Percentiles rank a stretch among this genome's conserved stretches.
Conservation (phyloP, 345 rosid species). For the Eucalyptus pauciflora region DNA sequence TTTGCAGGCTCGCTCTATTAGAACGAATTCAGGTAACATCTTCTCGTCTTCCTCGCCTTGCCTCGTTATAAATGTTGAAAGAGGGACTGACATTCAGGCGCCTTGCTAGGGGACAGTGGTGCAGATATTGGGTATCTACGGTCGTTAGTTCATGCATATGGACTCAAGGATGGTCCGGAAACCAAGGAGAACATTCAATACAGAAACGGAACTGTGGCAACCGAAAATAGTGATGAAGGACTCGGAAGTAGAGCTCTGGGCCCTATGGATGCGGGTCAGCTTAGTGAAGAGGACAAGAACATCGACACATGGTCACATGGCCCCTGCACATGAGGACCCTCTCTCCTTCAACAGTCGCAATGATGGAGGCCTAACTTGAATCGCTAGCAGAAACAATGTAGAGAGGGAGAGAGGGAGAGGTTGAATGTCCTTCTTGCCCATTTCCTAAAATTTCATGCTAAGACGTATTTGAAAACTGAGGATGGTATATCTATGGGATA, state of each 20-base stretch:
- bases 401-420: no score
- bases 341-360: not conserved
- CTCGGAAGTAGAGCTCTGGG: not conserved
- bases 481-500: not conserved
- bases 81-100: not conserved
- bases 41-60: not conserved
- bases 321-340: slow-evolving; percentile 28
- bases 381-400: not conserved
- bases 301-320: slow-evolving; percentile 48
- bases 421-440: not conserved
- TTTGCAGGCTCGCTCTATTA: not conserved
- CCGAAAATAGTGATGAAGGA: not conserved
- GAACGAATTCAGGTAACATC: not conserved
- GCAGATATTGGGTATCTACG: not conserved
- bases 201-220: not conserved
- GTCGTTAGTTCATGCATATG: not conserved
- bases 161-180: not conserved
- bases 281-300: slow-evolving; percentile 7
- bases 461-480: not conserved
- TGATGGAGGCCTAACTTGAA: not conserved
- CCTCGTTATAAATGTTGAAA: not conserved
- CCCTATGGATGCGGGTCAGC: not conserved
- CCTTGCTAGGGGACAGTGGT: not conserved
- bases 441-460: not conserved
- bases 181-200: not conserved